phyloP scores from a whole-genome alignment of 2,329 filamentous ascomycete species.

The Sphaerulina vaccinii region DNA sequence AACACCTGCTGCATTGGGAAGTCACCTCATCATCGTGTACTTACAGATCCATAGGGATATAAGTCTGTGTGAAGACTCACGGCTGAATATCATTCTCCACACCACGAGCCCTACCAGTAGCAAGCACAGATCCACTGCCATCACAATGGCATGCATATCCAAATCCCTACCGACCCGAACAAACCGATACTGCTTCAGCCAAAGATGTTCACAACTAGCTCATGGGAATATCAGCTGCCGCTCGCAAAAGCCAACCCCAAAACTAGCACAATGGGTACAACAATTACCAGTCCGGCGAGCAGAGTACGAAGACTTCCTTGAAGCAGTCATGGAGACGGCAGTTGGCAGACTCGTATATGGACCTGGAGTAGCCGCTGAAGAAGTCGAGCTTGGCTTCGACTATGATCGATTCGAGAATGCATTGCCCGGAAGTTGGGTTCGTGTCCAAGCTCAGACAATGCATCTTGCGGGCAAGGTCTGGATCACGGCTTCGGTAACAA shows the following conservation, averaged over 20 bases:
- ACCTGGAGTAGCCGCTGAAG: slow-evolving; percentile 15
- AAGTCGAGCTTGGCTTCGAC: slow-evolving; percentile 22
- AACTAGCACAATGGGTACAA: slow-evolving; percentile 18
- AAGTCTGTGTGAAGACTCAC: neutral
- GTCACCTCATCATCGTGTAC: neutral
- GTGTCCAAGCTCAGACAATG: slow-evolving; percentile 12
- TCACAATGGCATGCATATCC: neutral
- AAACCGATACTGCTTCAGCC: slow-evolving; percentile 12
- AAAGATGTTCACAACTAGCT: slow-evolving; percentile 16
- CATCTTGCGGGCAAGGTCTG: slow-evolving; percentile 14
- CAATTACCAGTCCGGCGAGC: slow-evolving; percentile 9
- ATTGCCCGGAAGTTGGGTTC: slow-evolving; percentile 4
- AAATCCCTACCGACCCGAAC: neutral
- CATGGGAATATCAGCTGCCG: slow-evolving; percentile 1
- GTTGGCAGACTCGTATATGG: slow-evolving; percentile 21
- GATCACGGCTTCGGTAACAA: slow-evolving; percentile 18
- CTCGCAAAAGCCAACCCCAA: slow-evolving; percentile 5
- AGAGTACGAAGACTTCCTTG: slow-evolving; percentile 19
- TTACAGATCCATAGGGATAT: neutral
- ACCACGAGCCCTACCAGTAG: neutral
- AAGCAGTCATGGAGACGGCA: slow-evolving; percentile 17
- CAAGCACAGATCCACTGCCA: neutral
- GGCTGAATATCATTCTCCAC: neutral
- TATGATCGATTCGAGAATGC: slow-evolving; percentile 16
- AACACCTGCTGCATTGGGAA: neutral